These are phyloP conservation scores for Aspergillus sparsus DNA, from an alignment of 495 filamentous ascomycete species.

Conservation along the genomic window DNA sequence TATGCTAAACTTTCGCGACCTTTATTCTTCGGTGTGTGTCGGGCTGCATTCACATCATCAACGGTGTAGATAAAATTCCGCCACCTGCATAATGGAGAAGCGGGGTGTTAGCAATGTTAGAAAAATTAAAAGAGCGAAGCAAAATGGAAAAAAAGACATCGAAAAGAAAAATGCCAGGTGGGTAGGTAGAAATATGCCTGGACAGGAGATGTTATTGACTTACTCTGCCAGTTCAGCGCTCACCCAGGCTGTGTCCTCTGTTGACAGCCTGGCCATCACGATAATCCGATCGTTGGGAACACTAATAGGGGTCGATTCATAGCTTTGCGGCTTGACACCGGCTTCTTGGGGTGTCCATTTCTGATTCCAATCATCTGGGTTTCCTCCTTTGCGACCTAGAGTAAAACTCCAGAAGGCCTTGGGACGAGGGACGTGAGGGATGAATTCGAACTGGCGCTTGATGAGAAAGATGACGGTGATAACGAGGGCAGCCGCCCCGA, in stretches of 20 bases:
- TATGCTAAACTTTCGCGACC: conserved; percentile 51
- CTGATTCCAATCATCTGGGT: conserved; percentile 10
- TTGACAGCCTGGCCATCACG: conserved; percentile 43
- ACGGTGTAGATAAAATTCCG: conserved; percentile 49
- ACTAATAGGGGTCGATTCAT: conserved; percentile 37
- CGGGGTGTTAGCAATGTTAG: conserved; percentile 4
- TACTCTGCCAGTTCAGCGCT: conserved; percentile 43
- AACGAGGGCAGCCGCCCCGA: conserved; percentile 39
- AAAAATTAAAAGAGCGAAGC: background rate
- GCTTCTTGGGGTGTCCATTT: conserved; percentile 14
- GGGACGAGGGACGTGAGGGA: conserved; percentile 28
- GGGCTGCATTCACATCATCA: conserved; percentile 38
- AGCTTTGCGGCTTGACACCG: conserved; percentile 26
- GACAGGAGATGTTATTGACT: conserved; percentile 17
- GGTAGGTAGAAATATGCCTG: background rate
- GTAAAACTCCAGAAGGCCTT: conserved; percentile 37
- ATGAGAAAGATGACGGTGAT: conserved; percentile 39
- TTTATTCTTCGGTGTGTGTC: conserved; percentile 49
- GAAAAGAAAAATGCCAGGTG: background rate
- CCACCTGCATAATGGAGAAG: conserved; percentile 33
- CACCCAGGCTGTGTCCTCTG: conserved; percentile 46
- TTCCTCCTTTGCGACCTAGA: conserved; percentile 20
- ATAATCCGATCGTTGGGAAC: conserved; percentile 44
- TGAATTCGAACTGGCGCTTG: conserved; percentile 34
- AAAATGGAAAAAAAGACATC: background rate